These are phyloP conservation scores for Gossypium trilobum DNA, from an alignment of 441 rosid genomes.

Conservation along the genomic window DNA sequence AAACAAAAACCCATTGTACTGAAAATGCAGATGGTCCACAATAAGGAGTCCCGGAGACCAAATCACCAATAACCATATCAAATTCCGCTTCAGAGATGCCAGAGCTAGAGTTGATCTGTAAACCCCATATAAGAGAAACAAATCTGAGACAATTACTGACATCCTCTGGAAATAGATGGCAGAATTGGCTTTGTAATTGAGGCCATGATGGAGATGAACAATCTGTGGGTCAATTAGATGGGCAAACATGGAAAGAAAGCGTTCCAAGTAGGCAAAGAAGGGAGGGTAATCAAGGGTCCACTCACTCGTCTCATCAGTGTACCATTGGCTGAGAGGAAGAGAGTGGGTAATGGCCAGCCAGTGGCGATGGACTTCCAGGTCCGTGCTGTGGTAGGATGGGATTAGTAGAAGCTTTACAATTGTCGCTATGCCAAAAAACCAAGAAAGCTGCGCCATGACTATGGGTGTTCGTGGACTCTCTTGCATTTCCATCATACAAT, in stretches of 20 bases:
- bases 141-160: slow-evolving; percentile 63
- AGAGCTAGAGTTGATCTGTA: slow-evolving; percentile 36
- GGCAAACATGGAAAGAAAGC: slow-evolving; percentile 57
- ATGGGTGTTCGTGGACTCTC: background rate
- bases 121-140: slow-evolving; percentile 51
- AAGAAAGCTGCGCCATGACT: slow-evolving; percentile 27
- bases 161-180: slow-evolving; percentile 62
- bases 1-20: slow-evolving; percentile 80
- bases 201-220: slow-evolving; percentile 48
- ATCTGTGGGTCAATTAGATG: slow-evolving; percentile 51
- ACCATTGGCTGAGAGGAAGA: slow-evolving; percentile 78
- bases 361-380: slow-evolving; percentile 89
- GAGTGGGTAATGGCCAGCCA: slow-evolving; percentile 83
- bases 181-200: slow-evolving; percentile 38
- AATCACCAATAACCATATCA: slow-evolving; percentile 53
- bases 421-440: slow-evolving; percentile 53
- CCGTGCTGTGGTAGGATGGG: slow-evolving; percentile 79
- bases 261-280: slow-evolving; percentile 78
- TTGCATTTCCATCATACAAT: slow-evolving; percentile 25
- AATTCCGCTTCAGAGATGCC: slow-evolving; percentile 27
- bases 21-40: slow-evolving; percentile 90
- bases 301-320: slow-evolving; percentile 68
- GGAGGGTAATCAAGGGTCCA: slow-evolving; percentile 99
- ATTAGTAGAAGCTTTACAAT: slow-evolving; percentile 62
- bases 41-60: slow-evolving; percentile 80